Base-by-base conservation (phyloP, 306 rosid genomes). In the Pachyrhizus erosus region DNA sequence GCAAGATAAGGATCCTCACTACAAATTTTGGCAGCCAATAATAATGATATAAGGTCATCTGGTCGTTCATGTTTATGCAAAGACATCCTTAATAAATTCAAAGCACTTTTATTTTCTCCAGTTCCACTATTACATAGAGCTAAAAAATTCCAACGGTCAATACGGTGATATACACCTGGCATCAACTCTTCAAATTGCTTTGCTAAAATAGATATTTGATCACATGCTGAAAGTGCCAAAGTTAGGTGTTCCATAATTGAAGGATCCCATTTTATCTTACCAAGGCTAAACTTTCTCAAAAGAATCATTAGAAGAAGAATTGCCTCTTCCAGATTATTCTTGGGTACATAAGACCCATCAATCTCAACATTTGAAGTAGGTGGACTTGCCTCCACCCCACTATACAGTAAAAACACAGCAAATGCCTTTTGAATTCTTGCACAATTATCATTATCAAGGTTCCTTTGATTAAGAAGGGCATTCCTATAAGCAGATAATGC, bases 281-380 rank as follows among this genome's bases (percentile, higher is more conserved):
- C 92, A 55, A 89, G 89, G 83, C 64, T 79, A 83, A 85, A 89
- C 80, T 91, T 93, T 87, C 84, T 89, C 88, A 93, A 26, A 51
- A 90, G 88, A 88, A 96, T 79, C 98, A 93, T 92, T 82, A 96
- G 85, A 90, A 96, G 99, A 45, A 96, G 92, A 78, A 92, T 90
- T 52, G 97, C 97, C 88, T 96, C 99, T 87, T 93, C 99, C 82
- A 96, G 70, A 76, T 96, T 96, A 74, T 89, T 93, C 79, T 93
- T 96, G 9, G 99, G 99, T 2, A 86, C 91, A 72, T 89, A 96
- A 46, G 97, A 84, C 72, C 93, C 95, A 4, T 96, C 99, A 39
- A 78, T 68, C 91, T 93, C 96, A 86, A 74, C 90, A 17, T 89
- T 88, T 75, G 88, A 88, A 90, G 92, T 93, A 29, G 98, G 99